Percentiles rank a stretch among this genome's conserved stretches.
phyloP scores from a whole-genome alignment of 164 flowering plant species.

The Sextonia rubra region DNA sequence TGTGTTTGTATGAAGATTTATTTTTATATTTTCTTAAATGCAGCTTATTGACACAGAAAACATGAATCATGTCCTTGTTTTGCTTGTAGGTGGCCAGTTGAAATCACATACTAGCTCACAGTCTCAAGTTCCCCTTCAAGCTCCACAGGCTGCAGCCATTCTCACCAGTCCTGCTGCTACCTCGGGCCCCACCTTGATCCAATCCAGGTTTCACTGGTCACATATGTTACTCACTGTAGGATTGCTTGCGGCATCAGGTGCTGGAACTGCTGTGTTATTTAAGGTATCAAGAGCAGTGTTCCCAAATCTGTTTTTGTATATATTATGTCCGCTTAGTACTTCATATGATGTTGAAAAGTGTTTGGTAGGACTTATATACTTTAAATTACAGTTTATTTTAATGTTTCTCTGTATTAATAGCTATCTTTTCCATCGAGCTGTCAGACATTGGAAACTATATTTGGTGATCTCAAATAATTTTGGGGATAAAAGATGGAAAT shows the following conservation, averaged over 20 bases:
- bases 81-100: slow-evolving; percentile 43
- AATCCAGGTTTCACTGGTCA: slow-evolving; percentile 65
- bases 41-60: not conserved
- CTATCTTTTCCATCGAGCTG: not conserved
- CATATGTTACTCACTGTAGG: slow-evolving; percentile 79
- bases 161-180: slow-evolving; percentile 38
- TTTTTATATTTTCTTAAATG: no score
- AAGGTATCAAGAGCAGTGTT: slow-evolving; percentile 48
- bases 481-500: not conserved
- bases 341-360: not conserved
- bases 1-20: no score
- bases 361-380: no score
- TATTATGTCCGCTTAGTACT: not conserved
- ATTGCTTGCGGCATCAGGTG: slow-evolving; percentile 76
- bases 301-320: no score
- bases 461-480: not conserved
- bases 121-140: slow-evolving; percentile 41
- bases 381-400: no score
- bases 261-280: slow-evolving; percentile 73
- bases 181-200: slow-evolving; percentile 22
- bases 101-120: slow-evolving; percentile 42
- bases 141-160: slow-evolving; percentile 53
- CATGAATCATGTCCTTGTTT: not conserved
- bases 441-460: not conserved
- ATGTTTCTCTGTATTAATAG: no score